Conservation (phyloP, 2,329 filamentous ascomycete species). For the Seiridium unicorne region DNA sequence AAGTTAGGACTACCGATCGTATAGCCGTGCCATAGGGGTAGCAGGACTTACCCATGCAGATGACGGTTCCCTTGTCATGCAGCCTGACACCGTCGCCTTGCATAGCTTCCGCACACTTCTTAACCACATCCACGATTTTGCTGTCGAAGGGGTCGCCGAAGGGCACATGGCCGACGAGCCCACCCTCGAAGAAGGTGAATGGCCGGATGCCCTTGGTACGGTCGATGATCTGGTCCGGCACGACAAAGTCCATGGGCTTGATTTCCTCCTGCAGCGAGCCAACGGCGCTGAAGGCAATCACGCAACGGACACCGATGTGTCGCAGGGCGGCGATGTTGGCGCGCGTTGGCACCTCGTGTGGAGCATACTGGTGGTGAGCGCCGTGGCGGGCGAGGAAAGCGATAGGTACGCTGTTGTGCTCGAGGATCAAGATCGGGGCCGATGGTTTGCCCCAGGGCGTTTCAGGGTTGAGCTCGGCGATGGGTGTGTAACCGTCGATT, state of each 20-base stretch:
- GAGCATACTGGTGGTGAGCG: constrained; percentile 81
- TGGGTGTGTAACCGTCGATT: constrained; percentile 81
- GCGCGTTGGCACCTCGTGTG: constrained; percentile 90
- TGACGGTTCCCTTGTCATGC: constrained; percentile 79
- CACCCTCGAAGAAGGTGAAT: constrained; percentile 93
- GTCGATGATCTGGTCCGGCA: constrained; percentile 96
- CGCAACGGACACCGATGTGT: constrained; percentile 80
- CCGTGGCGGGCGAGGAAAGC: constrained; percentile 96
- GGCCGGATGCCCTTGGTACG: constrained; percentile 92
- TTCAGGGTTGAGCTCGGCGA: constrained; percentile 70
- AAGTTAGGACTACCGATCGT: background rate
- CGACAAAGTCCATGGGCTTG: constrained; percentile 92
- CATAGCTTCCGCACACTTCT: constrained; percentile 70
- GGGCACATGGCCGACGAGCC: constrained; percentile 89
- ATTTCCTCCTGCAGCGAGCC: constrained; percentile 90
- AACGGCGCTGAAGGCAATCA: constrained; percentile 94
- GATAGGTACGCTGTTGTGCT: constrained; percentile 78
- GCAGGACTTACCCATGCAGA: constrained; percentile 78
- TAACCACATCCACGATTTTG: constrained; percentile 72
- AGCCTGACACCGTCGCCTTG: constrained; percentile 81
- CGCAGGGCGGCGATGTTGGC: constrained; percentile 99
- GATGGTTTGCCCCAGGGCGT: constrained; percentile 89
- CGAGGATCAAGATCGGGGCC: constrained; percentile 78
- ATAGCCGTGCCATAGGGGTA: background rate
- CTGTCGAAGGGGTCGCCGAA: constrained; percentile 95